These are phyloP conservation scores for Blastobotrys malaysiensis DNA, from an alignment of 1,139 yeast genomes.

Conservation along the genomic window DNA sequence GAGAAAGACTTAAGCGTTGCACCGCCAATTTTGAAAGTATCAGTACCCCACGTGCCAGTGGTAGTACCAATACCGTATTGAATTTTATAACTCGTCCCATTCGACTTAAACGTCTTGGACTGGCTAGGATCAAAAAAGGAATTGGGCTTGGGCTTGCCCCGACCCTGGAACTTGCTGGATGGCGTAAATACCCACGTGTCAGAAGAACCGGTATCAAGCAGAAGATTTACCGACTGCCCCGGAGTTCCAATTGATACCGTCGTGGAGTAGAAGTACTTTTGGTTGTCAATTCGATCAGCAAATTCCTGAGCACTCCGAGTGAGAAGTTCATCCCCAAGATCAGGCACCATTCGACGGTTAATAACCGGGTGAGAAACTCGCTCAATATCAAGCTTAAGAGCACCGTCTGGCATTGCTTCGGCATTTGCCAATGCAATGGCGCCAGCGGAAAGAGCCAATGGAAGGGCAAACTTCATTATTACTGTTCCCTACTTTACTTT, in stretches of 20 bases:
- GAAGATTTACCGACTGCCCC: constrained; percentile 23
- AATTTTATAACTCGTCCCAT: constrained; percentile 22
- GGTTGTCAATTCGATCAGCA: constrained; percentile 30
- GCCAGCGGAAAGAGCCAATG: constrained; percentile 1
- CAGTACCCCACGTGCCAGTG: constrained; percentile 47
- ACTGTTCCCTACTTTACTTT: background rate
- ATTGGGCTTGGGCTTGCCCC: constrained; percentile 18
- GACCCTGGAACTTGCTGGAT: constrained; percentile 22
- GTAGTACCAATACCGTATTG: constrained; percentile 28
- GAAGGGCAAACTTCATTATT: constrained; percentile 1
- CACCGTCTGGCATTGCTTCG: constrained; percentile 21
- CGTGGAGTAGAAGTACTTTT: constrained; percentile 34
- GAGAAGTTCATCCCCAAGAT: constrained; percentile 14
- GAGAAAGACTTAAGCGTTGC: constrained; percentile 37
- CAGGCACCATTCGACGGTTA: constrained; percentile 16
- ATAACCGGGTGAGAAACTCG: constrained; percentile 20
- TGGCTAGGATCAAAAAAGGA: constrained; percentile 35
- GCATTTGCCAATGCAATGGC: background rate
- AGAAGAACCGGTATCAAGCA: constrained; percentile 64
- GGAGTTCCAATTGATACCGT: constrained; percentile 29
- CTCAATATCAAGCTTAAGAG: constrained; percentile 21
- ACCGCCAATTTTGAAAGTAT: constrained; percentile 40
- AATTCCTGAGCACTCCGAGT: constrained; percentile 19
- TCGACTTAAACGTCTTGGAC: constrained; percentile 21
- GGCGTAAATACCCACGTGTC: constrained; percentile 55